Evolutionary conservation across 306 rosid species (phyloP).

Genomic region (Cucurbita pepo): DNA sequence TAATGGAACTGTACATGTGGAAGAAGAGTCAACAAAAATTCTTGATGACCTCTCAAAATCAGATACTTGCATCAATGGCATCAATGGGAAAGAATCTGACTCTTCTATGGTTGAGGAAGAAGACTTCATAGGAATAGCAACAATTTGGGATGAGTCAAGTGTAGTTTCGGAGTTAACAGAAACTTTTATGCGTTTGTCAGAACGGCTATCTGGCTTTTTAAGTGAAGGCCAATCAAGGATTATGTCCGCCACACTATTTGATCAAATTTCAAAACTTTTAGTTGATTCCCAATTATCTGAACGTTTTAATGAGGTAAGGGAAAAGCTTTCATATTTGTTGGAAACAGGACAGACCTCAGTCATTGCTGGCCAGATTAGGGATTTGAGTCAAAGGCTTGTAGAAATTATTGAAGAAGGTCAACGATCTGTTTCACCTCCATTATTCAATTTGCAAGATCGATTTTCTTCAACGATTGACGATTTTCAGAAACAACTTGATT

Average conservation of each 20-base stretch:
- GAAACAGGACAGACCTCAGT: slow-evolving; percentile 58
- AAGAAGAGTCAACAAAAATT: slow-evolving; percentile 27
- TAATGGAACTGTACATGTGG: slow-evolving; percentile 27
- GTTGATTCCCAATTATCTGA: slow-evolving; percentile 61
- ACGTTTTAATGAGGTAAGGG: slow-evolving; percentile 59
- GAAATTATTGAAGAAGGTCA: slow-evolving; percentile 78
- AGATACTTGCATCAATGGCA: slow-evolving; percentile 25
- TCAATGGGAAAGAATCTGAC: slow-evolving; percentile 23
- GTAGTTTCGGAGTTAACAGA: slow-evolving; percentile 50
- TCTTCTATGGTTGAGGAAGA: slow-evolving; percentile 16
- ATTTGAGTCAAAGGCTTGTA: slow-evolving; percentile 76
- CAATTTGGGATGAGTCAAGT: slow-evolving; percentile 70
- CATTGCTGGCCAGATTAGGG: slow-evolving; percentile 57
- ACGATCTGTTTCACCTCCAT: slow-evolving; percentile 73
- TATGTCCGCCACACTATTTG: slow-evolving; percentile 60
- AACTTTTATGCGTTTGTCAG: slow-evolving; percentile 56
- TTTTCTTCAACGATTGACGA: slow-evolving; percentile 71
- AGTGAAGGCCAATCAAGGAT: slow-evolving; percentile 67
- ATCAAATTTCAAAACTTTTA: slow-evolving; percentile 71
- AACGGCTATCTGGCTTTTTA: slow-evolving; percentile 76
- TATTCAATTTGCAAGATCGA: slow-evolving; percentile 77
- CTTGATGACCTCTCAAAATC: slow-evolving; percentile 17
- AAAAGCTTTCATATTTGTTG: slow-evolving; percentile 44
- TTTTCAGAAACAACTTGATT: slow-evolving; percentile 90
- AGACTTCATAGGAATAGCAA: slow-evolving; percentile 24